Conservation (phyloP, 164 flowering plant genomes). For the Cinnamomum chago region DNA sequence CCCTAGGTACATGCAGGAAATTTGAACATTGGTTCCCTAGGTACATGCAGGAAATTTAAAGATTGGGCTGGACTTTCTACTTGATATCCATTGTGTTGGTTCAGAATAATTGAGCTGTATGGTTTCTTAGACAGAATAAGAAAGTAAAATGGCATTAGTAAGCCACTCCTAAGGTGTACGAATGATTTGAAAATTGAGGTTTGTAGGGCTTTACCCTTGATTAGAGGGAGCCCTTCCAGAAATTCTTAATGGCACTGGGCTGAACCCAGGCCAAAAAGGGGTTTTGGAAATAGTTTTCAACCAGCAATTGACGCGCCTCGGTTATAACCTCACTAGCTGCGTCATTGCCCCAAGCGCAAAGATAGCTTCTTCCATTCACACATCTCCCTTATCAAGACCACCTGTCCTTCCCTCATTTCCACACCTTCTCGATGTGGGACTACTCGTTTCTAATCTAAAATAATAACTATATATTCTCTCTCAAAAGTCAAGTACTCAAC, state of each 20-base stretch:
- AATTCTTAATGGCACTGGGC: conserved; percentile 20
- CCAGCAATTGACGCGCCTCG: conserved; percentile 22
- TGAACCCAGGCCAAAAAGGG: conserved; percentile 16
- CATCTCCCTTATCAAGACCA: neutral
- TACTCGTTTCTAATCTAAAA: neutral
- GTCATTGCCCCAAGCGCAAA: conserved; percentile 20
- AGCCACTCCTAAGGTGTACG: no score
- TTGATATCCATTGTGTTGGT: no score
- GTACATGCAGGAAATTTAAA: no score
- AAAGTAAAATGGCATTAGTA: no score
- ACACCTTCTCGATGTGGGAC: neutral
- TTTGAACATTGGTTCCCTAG: no score
- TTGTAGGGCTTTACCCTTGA: conserved; percentile 24
- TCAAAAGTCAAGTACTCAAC: no score
- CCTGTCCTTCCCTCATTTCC: neutral
- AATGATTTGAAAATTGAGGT: neutral
- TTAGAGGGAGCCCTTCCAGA: conserved; percentile 21
- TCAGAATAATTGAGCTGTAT: no score
- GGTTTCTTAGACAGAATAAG: no score
- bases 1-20: no score
- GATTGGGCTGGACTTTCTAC: no score
- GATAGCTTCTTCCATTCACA: neutral
- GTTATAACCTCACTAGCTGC: conserved; percentile 20
- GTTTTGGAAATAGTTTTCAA: conserved; percentile 19
- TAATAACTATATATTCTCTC: no score